Evolutionary conservation across 2,329 filamentous ascomycete genomes (phyloP).

Genomic region (Cryphonectria radicalis): DNA sequence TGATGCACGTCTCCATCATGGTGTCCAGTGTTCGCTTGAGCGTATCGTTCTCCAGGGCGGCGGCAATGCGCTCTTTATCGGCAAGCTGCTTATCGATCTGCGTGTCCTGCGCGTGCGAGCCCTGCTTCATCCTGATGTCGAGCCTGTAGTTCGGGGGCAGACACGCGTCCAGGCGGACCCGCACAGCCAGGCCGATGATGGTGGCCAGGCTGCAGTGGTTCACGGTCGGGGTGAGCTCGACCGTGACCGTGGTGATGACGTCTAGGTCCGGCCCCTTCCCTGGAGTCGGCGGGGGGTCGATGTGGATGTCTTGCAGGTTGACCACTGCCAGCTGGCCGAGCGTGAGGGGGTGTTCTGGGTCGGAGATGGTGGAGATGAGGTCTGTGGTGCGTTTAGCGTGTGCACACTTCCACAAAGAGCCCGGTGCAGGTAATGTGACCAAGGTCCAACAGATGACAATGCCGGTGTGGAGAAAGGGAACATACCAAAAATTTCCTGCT

Average conservation of each 20-base stretch:
- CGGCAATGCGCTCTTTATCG: constrained; percentile 95
- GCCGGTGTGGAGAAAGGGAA: background rate
- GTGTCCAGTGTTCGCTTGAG: constrained; percentile 86
- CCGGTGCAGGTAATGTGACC: too few relatives aligned
- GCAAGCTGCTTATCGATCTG: constrained; percentile 96
- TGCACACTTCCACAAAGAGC: constrained; percentile 28
- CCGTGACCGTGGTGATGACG: constrained; percentile 73
- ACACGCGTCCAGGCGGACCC: constrained; percentile 87
- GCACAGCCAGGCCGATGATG: constrained; percentile 90
- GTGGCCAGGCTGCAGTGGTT: constrained; percentile 96
- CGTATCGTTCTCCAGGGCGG: constrained; percentile 91
- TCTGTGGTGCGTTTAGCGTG: constrained; percentile 60
- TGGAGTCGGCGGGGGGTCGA: constrained; percentile 68
- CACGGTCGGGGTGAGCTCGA: constrained; percentile 94
- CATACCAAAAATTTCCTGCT: constrained; percentile 92
- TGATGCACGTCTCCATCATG: constrained; percentile 82
- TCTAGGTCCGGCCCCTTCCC: constrained; percentile 53
- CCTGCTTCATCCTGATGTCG: constrained; percentile 92
- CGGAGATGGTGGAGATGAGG: constrained; percentile 90
- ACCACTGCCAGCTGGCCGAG: constrained; percentile 93
- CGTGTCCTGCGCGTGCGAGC: constrained; percentile 92
- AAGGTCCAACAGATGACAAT: background rate
- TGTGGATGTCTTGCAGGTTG: constrained; percentile 90
- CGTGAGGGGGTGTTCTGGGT: constrained; percentile 94
- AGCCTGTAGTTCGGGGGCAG: constrained; percentile 90